Conservation (phyloP, 2,329 filamentous ascomycete genomes). For the Ophidiomyces ophidiicola region DNA sequence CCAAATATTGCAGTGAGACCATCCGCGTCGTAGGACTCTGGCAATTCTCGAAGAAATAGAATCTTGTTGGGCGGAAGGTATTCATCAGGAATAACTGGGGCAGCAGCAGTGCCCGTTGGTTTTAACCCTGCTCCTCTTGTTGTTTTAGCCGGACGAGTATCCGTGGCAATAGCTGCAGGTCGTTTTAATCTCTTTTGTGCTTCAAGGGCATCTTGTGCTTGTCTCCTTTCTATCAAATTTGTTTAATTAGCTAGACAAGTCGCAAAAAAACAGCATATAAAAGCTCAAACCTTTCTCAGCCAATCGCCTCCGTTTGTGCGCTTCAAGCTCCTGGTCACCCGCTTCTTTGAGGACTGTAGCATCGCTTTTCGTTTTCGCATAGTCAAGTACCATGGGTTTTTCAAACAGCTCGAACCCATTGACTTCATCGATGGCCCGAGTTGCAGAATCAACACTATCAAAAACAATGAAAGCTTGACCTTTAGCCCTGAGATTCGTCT, state of each 20-base stretch:
- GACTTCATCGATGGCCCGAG: conserved; percentile 71
- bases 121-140: conserved; percentile 64
- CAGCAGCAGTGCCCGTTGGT: conserved; percentile 53
- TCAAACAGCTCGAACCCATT: conserved; percentile 89
- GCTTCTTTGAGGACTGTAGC: conserved; percentile 66
- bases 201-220: conserved; percentile 68
- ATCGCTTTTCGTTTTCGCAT: conserved; percentile 75
- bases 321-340: conserved; percentile 69
- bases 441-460: conserved; percentile 65
- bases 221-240: conserved; percentile 58
- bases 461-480: conserved; percentile 95
- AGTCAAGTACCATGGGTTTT: conserved; percentile 74
- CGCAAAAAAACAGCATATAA: neutral
- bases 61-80: conserved; percentile 96
- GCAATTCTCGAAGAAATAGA: conserved; percentile 83
- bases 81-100: conserved; percentile 82
- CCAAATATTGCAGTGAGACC: conserved; percentile 68
- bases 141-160: conserved; percentile 54
- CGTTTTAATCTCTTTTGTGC: conserved; percentile 66
- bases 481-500: conserved; percentile 81
- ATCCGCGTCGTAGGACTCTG: conserved; percentile 74
- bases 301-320: conserved; percentile 68
- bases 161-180: conserved; percentile 36
- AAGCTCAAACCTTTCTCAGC: conserved; percentile 67
- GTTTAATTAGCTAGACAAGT: too few species aligned